A percentile compares a stretch with the other conserved stretches of the same genome.
These are phyloP conservation scores for Conticribra guillardii DNA, from an alignment of 108 stramenopile genomes.

Conservation along the genomic window DNA sequence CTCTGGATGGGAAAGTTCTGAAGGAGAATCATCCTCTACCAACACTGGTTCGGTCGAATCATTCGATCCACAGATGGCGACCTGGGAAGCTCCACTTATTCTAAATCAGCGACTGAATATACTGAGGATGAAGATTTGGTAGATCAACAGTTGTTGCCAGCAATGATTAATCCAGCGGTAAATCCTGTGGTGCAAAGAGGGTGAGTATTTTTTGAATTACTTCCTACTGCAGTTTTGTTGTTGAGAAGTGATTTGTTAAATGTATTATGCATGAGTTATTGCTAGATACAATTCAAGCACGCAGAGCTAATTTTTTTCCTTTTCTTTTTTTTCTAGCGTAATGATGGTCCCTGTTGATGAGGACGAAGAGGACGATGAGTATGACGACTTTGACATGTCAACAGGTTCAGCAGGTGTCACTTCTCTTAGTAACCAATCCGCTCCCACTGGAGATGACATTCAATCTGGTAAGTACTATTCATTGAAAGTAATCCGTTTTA, in stretches of 20 bases:
- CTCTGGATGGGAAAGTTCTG: constrained; percentile 46
- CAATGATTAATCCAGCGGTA: constrained; percentile 15
- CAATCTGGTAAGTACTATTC: constrained; percentile 40
- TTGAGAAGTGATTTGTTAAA: too few relatives aligned
- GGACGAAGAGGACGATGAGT: constrained; percentile 3
- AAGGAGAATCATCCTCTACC: constrained; percentile 37
- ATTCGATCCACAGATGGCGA: constrained; percentile 27
- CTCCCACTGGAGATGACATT: constrained; percentile 52
- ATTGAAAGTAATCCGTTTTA: too few relatives aligned
- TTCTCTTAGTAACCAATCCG: background rate
- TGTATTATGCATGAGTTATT: too few relatives aligned
- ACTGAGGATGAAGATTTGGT: constrained; percentile 17
- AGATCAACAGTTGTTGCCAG: constrained; percentile 29
- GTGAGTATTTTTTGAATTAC: constrained; percentile 9
- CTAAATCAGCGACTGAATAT: background rate
- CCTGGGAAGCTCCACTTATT: constrained; percentile 23
- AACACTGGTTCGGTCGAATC: constrained; percentile 38
- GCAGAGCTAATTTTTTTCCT: background rate
- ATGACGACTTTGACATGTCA: constrained; percentile 12
- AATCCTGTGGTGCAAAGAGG: constrained; percentile 33
- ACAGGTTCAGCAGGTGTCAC: constrained; percentile 3
- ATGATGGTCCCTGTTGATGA: constrained; percentile 39
- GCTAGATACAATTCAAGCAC: background rate
- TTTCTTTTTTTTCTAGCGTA: constrained; percentile 13
- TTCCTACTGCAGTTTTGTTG: too few relatives aligned